Evolutionary conservation across 352 stramenopile species (phyloP).

Genomic region (Phytophthora hibernalis): DNA sequence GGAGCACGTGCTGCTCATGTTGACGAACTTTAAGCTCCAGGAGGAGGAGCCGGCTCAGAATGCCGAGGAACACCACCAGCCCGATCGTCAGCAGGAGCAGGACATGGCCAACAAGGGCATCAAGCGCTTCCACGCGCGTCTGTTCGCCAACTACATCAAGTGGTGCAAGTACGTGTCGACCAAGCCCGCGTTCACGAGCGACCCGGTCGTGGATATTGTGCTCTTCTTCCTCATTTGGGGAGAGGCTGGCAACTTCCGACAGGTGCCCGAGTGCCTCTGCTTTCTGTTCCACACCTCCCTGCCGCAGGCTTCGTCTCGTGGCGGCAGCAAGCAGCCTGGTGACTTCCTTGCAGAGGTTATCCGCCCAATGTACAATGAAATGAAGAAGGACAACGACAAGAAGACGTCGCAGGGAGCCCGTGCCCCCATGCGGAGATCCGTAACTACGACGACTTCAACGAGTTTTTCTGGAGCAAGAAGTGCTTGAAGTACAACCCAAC

Average conservation of each 20-base stretch:
- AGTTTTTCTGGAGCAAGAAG: conserved; percentile 91
- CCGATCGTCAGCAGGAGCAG: conserved; percentile 73
- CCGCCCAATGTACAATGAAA: conserved; percentile 79
- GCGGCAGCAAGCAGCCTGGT: conserved; percentile 66
- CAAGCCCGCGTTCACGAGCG: conserved; percentile 80
- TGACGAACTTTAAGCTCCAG: conserved; percentile 88
- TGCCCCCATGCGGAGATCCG: conserved; percentile 76
- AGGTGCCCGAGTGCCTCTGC: conserved; percentile 81
- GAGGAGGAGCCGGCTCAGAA: conserved; percentile 49
- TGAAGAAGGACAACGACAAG: conserved; percentile 91
- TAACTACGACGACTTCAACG: conserved; percentile 92
- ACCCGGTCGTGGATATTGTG: conserved; percentile 79
- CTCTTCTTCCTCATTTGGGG: conserved; percentile 90
- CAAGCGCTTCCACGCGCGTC: conserved; percentile 73
- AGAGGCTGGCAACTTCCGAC: conserved; percentile 87
- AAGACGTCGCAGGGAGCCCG: conserved; percentile 83
- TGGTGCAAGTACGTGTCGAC: conserved; percentile 90
- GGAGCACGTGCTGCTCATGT: conserved; percentile 79
- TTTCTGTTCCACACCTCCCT: conserved; percentile 85
- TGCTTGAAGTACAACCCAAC: conserved; percentile 80
- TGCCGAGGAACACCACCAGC: conserved; percentile 45
- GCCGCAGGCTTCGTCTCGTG: conserved; percentile 65
- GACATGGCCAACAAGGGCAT: conserved; percentile 82
- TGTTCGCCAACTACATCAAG: conserved; percentile 90
- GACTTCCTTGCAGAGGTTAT: conserved; percentile 81